Percentiles rank a stretch among this genome's conserved stretches.
Evolutionary conservation across 768 basidiomycete genomes (phyloP).

Genomic region (Lyophyllum shimeji): DNA sequence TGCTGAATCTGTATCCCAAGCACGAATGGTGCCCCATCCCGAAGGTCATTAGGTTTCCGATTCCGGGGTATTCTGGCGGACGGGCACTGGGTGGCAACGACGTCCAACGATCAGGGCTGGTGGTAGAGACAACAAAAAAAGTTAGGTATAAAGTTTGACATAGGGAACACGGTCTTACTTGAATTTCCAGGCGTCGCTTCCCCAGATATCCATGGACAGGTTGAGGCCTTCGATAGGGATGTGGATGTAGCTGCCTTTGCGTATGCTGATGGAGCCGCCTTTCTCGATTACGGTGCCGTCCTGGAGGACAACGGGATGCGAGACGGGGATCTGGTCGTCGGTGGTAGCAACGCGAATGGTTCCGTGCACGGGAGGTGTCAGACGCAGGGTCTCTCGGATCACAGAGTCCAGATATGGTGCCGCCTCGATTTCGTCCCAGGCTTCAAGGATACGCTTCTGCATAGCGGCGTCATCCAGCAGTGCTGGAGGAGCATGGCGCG

Average conservation of each 20-base stretch:
- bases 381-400: slow-evolving; percentile 53
- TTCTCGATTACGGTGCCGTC: slow-evolving; percentile 37
- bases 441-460: slow-evolving; percentile 17
- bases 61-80: slow-evolving; percentile 40
- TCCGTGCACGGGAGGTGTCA: slow-evolving; percentile 56
- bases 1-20: slow-evolving; percentile 46
- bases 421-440: slow-evolving; percentile 35
- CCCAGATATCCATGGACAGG: slow-evolving; percentile 52
- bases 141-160: slow-evolving; percentile 5
- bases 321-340: slow-evolving; percentile 56
- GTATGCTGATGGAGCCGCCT: slow-evolving; percentile 40
- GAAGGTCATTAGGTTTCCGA: slow-evolving; percentile 54
- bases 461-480: slow-evolving; percentile 10
- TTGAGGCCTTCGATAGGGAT: slow-evolving; percentile 60
- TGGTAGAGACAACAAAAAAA: neutral
- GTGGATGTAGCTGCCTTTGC: slow-evolving; percentile 56
- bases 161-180: slow-evolving; percentile 37
- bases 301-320: slow-evolving; percentile 39
- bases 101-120: slow-evolving; percentile 56
- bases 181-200: slow-evolving; percentile 50
- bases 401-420: slow-evolving; percentile 58
- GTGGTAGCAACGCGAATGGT: slow-evolving; percentile 55
- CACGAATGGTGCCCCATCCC: slow-evolving; percentile 51
- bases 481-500: slow-evolving; percentile 4
- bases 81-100: slow-evolving; percentile 35